Conservation (phyloP, 495 filamentous ascomycete genomes). For the Tetracladium marchalianum region DNA sequence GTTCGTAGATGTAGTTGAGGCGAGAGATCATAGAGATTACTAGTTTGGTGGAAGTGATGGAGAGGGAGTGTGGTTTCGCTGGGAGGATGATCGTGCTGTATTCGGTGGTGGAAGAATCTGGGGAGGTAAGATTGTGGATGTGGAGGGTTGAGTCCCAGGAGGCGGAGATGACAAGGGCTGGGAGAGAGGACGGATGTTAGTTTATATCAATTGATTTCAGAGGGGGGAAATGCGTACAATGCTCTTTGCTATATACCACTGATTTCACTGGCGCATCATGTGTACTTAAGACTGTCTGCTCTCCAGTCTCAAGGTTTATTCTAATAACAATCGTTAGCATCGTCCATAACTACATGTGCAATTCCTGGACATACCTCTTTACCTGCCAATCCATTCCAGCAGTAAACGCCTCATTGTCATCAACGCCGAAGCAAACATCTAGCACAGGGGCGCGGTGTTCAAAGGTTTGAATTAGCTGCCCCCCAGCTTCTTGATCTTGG, state of each 20-base stretch:
- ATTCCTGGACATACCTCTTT: slow-evolving; percentile 40
- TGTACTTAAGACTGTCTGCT: slow-evolving; percentile 64
- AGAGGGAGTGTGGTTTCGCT: slow-evolving; percentile 80
- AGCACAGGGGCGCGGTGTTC: slow-evolving; percentile 81
- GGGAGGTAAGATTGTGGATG: slow-evolving; percentile 52
- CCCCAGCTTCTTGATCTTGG: slow-evolving; percentile 46
- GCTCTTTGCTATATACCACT: slow-evolving; percentile 68
- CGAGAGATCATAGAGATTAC: slow-evolving; percentile 95
- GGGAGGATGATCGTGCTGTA: slow-evolving; percentile 49
- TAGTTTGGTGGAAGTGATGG: slow-evolving; percentile 68
- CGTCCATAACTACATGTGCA: background rate
- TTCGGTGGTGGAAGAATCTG: slow-evolving; percentile 31
- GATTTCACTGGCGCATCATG: slow-evolving; percentile 72
- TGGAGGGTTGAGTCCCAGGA: slow-evolving; percentile 92
- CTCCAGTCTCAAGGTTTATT: slow-evolving; percentile 60
- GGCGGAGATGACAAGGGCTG: slow-evolving; percentile 65
- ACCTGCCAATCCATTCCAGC: slow-evolving; percentile 82
- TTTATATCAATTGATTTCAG: background rate
- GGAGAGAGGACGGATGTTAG: background rate
- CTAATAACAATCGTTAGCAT: slow-evolving; percentile 27
- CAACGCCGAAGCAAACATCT: slow-evolving; percentile 81
- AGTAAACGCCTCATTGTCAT: slow-evolving; percentile 71
- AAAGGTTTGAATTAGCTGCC: slow-evolving; percentile 58
- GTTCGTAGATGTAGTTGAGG: slow-evolving; percentile 84
- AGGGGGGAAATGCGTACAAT: slow-evolving; percentile 37